These are phyloP conservation scores for Quercus aquifolioides DNA, from an alignment of 306 rosid genomes.

Conservation along the genomic window DNA sequence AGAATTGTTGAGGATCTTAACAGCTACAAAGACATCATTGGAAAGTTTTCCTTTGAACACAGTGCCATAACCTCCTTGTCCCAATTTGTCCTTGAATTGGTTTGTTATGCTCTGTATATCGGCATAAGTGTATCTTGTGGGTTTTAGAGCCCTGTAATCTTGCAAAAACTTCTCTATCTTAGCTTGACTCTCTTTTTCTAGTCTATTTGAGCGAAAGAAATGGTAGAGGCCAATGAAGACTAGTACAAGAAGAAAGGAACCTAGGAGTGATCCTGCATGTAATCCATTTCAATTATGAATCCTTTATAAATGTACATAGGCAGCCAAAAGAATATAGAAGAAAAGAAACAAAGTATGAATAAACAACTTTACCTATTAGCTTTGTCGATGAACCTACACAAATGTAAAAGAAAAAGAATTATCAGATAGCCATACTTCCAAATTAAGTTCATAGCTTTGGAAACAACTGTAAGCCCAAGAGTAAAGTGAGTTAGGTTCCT, in stretches of 20 bases:
- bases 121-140: slow-evolving; percentile 12
- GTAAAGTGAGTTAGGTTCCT: no score
- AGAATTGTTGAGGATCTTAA: background rate
- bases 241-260: background rate
- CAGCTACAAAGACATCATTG: background rate
- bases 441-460: no score
- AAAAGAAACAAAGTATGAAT: no score
- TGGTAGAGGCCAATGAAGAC: background rate
- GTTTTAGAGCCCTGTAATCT: background rate
- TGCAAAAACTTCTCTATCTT: background rate
- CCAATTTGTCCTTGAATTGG: background rate
- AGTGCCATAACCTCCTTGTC: background rate
- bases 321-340: no score
- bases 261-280: background rate
- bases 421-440: no score
- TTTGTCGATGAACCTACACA: no score
- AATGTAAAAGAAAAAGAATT: no score
- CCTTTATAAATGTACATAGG: no score
- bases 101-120: slow-evolving; percentile 12
- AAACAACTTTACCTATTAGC: no score
- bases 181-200: background rate
- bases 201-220: background rate
- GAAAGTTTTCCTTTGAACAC: background rate
- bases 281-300: background rate
- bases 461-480: no score